Conservation (phyloP, 2,329 filamentous ascomycete species). For the Cryphonectria naterciae region DNA sequence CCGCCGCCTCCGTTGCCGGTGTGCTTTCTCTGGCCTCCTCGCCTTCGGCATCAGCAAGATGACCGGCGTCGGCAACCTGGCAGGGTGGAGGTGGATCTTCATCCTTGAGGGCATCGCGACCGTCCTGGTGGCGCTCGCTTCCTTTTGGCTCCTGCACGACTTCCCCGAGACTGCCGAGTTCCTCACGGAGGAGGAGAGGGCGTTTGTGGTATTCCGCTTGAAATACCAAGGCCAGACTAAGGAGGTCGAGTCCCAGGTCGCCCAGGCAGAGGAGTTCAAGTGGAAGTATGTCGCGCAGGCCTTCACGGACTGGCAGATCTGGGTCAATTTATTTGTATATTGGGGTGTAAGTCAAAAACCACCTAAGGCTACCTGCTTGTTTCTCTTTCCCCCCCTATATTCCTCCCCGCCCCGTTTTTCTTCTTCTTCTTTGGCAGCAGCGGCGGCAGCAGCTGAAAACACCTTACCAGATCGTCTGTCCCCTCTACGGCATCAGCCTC, state of each 20-base stretch:
- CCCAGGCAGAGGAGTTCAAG: constrained; percentile 74
- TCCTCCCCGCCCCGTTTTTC: too few species aligned
- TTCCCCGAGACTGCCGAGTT: constrained; percentile 81
- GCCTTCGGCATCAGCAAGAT: constrained; percentile 53
- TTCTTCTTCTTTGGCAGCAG: too few species aligned
- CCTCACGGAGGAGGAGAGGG: constrained; percentile 70
- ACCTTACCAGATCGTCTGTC: constrained; percentile 51
- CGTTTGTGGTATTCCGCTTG: constrained; percentile 71
- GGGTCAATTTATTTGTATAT: constrained; percentile 62
- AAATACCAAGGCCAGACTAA: constrained; percentile 58
- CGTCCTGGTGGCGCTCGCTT: constrained; percentile 58
- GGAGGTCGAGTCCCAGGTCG: constrained; percentile 41
- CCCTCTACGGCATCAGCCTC: constrained; percentile 60
- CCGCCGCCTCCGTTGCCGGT: constrained; percentile 77
- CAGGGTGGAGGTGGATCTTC: constrained; percentile 60
- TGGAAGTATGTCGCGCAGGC: constrained; percentile 75
- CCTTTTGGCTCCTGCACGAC: constrained; percentile 76
- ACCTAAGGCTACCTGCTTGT: constrained; percentile 40
- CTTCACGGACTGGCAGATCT: constrained; percentile 81
- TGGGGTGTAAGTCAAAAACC: constrained; percentile 60
- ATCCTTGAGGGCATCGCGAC: constrained; percentile 47
- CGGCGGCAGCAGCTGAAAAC: neutral
- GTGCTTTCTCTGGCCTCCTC: constrained; percentile 70
- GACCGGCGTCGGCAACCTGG: constrained; percentile 46
- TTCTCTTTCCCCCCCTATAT: constrained; percentile 29